These are phyloP conservation scores for Fusarium sp. DNA, from an alignment of 2,329 filamentous ascomycete genomes.

Conservation along the genomic window DNA sequence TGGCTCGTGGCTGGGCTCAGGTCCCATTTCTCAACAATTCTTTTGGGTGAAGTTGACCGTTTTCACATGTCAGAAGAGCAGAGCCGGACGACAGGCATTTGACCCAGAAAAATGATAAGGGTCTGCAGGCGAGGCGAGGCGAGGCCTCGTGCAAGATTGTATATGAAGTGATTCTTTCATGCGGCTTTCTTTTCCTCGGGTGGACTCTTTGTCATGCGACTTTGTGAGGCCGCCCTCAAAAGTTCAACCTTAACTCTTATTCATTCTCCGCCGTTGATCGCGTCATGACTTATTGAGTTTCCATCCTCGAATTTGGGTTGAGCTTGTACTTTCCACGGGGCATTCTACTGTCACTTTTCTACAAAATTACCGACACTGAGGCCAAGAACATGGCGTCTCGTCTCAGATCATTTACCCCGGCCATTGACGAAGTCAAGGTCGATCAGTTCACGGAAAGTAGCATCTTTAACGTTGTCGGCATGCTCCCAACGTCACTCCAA, in stretches of 20 bases:
- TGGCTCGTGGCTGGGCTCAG: conserved; percentile 11
- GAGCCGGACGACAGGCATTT: conserved; percentile 9
- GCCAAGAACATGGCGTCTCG: conserved; percentile 33
- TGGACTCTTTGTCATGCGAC: conserved; percentile 16
- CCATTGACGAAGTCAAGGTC: conserved; percentile 49
- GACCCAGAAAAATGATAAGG: conserved; percentile 25
- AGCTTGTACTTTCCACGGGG: background rate
- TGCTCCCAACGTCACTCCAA: conserved; percentile 66
- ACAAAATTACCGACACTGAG: background rate
- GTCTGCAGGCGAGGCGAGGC: conserved; percentile 18
- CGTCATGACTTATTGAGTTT: conserved; percentile 23
- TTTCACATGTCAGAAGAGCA: conserved; percentile 46
- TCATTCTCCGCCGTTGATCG: background rate
- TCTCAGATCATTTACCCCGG: conserved; percentile 34
- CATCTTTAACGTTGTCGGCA: conserved; percentile 64
- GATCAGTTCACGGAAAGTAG: conserved; percentile 52
- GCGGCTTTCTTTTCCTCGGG: conserved; percentile 6
- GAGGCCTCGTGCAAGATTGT: conserved; percentile 26
- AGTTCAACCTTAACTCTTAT: background rate
- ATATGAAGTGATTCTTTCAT: conserved; percentile 30
- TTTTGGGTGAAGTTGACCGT: conserved; percentile 21
- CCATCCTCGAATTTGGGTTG: background rate
- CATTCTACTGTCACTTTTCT: background rate
- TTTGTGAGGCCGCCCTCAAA: background rate
- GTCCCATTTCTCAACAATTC: conserved; percentile 39